phyloP scores from a whole-genome alignment of 2,329 filamentous ascomycete genomes.

The Colletotrichum graminicola region DNA sequence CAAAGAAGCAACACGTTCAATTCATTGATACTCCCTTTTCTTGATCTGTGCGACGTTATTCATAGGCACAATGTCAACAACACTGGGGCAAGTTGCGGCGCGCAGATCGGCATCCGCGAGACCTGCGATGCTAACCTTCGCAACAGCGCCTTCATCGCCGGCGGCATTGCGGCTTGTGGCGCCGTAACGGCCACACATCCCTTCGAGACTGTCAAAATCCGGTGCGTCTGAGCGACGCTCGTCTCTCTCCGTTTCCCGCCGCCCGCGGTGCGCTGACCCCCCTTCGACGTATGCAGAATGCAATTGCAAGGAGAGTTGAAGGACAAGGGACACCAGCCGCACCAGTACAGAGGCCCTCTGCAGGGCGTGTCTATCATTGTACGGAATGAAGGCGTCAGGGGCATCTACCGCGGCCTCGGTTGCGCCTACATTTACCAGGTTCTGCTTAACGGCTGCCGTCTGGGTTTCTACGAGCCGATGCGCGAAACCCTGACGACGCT shows the following conservation, averaged over 20 bases:
- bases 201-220: slow-evolving; percentile 99
- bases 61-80: slow-evolving; percentile 63
- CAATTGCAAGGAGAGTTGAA: slow-evolving; percentile 97
- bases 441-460: slow-evolving; percentile 92
- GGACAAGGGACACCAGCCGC: slow-evolving; percentile 83
- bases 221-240: slow-evolving; percentile 64
- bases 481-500: slow-evolving; percentile 77
- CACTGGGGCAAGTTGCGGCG: slow-evolving; percentile 53
- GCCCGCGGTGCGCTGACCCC: slow-evolving; percentile 34
- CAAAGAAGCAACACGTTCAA: not conserved
- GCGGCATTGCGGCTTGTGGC: slow-evolving; percentile 95
- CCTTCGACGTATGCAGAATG: slow-evolving; percentile 67
- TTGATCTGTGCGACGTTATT: slow-evolving; percentile 1
- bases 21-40: slow-evolving; percentile 1
- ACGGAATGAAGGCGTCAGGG: slow-evolving; percentile 87
- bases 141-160: slow-evolving; percentile 87
- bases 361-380: slow-evolving; percentile 93
- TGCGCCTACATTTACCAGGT: slow-evolving; percentile 98
- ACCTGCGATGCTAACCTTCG: slow-evolving; percentile 31
- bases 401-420: slow-evolving; percentile 89
- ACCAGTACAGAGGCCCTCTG: slow-evolving; percentile 90
- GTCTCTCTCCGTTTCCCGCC: slow-evolving; percentile 27
- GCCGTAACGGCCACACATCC: slow-evolving; percentile 98
- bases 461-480: slow-evolving; percentile 98
- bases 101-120: slow-evolving; percentile 14